Base-by-base conservation (phyloP, 768 basidiomycete genomes). In the Paxillus involutus region DNA sequence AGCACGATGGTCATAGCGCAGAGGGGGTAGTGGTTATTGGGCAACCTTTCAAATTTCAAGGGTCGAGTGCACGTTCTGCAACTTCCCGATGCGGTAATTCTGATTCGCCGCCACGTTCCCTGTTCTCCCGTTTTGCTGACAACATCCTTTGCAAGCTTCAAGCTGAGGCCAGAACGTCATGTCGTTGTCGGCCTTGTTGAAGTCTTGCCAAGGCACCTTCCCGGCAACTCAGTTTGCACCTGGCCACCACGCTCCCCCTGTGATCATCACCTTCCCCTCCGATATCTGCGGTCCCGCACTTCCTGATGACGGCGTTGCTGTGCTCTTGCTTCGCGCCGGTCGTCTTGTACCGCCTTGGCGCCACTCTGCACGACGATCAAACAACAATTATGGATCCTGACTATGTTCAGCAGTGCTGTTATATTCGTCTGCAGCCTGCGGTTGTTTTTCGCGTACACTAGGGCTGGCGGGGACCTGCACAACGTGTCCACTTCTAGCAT, bases 351-450 rank as follows among this genome's bases (percentile, higher is more conserved):
- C 53, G 66, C 70, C 26, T 59, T 73, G 29, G 62, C 71, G 3
- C 57, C 66, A 0, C 44, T 44, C 39, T 75, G 69, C 62, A 45
- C 68, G 6, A 70, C 73, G 4, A 43, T 69, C 35, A 75, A 77
- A 60, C 75, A 82, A 55, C 66, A 65, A 26, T 70, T 81, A 42
- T 83, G 81, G 75, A 63, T 82, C 43, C 67, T 82, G 41, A 78
- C 79, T 2, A 64, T 67, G 1, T 51, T 75, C 50, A 69, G 75
- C 1, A 77, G 77, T 51, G 64, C 65, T 1, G 43, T 57, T 37
- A 80, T 80, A 78, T 71, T 73, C 14, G 3, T 75, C 6, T 51
- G 62, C 48, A 77, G 77, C 49, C 43, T 78, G 10, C 80, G 80
- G 0, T 74, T 73, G 61, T 57, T 73, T 17, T 64, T 42, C 43